These are phyloP conservation scores for Fusarium beomiforme DNA, from an alignment of 2,329 filamentous ascomycete species.

Conservation along the genomic window DNA sequence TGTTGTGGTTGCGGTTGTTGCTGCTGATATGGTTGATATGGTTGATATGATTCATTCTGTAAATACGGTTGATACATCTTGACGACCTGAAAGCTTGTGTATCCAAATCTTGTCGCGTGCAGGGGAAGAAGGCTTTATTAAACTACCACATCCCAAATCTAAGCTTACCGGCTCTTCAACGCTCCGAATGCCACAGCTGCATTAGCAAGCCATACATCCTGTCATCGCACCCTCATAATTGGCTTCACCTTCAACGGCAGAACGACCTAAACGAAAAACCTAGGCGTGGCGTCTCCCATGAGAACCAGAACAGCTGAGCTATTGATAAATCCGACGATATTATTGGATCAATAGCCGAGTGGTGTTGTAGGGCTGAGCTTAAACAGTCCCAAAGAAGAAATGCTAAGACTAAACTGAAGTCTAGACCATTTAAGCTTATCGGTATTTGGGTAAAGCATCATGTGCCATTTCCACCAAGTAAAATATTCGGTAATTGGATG, in stretches of 20 bases:
- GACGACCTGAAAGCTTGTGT: not conserved
- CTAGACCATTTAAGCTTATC: slow-evolving; percentile 31
- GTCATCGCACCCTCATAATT: slow-evolving; percentile 4
- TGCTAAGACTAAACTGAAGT: slow-evolving; percentile 26
- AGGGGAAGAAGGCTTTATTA: slow-evolving; percentile 21
- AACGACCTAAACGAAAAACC: not conserved
- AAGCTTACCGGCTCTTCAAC: slow-evolving; percentile 8
- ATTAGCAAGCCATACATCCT: not conserved
- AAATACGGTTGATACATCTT: slow-evolving; percentile 25
- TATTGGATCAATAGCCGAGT: slow-evolving; percentile 16
- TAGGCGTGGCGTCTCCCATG: slow-evolving; percentile 17
- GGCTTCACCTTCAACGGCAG: not conserved
- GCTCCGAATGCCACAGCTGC: not conserved
- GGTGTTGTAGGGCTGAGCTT: slow-evolving; percentile 21
- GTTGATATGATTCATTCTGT: slow-evolving; percentile 1
- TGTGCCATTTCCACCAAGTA: slow-evolving; percentile 13
- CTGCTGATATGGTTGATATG: not conserved
- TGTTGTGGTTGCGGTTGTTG: not conserved
- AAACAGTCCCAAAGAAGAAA: not conserved
- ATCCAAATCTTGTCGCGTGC: not conserved
- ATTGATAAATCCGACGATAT: not conserved
- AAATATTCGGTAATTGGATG: not conserved
- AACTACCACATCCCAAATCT: not conserved
- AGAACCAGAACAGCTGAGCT: not conserved
- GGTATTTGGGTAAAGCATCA: not conserved